Evolutionary conservation across 1,139 yeast genomes (phyloP), one percentile per base, ranked within the genome.

Genomic region (Kurtzmaniella quercitrusa): DNA sequence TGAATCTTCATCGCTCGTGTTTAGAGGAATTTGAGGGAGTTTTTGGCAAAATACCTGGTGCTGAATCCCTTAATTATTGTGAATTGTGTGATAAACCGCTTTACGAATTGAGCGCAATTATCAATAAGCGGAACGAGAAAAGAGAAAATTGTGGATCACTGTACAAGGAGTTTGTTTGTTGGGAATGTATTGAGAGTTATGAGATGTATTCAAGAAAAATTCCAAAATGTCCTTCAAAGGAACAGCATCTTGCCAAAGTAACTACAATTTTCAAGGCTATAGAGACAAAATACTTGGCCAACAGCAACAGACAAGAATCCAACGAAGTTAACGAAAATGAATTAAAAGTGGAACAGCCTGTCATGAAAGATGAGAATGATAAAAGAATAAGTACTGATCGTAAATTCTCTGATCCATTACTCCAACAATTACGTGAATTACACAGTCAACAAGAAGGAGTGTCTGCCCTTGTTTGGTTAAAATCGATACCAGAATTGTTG

Each of bases 51-150:
- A 58, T 70, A 22, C 75, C 74, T 0, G 74, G 74, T 6, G 50
- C 66, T 9, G 68, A 66, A 40, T 51, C 62, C 22, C 56, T 82
- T 43, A 78, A 77, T 50, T 70, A 77, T 53, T 83, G 89, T 54
- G 80, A 81, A 19, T 64, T 82, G 12, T 83, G 89, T 56, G 86
- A 82, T 38, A 77, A 73, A 44, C 86, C 88, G 6, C 57, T 83
- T 18, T 83, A 82, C 55, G 88, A 82, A 47, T 62, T 82, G 38
- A 78, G 84, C 45, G 70, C 82, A 4, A 55, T 76, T 33, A 54
- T 69, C 38, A 61, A 60, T 47, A 57, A 52, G 46, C 39, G 41
- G 26, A 44, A 26, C 34, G 32, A 34, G 38, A 15, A 34, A 34
- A 18, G 26, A 16, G 15, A 34, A 34, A 20, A 3, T 5, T 5